Percentiles rank a stretch among this genome's conserved stretches.
Conservation (phyloP, 331 rosid genomes). For the Arachis monticola region DNA sequence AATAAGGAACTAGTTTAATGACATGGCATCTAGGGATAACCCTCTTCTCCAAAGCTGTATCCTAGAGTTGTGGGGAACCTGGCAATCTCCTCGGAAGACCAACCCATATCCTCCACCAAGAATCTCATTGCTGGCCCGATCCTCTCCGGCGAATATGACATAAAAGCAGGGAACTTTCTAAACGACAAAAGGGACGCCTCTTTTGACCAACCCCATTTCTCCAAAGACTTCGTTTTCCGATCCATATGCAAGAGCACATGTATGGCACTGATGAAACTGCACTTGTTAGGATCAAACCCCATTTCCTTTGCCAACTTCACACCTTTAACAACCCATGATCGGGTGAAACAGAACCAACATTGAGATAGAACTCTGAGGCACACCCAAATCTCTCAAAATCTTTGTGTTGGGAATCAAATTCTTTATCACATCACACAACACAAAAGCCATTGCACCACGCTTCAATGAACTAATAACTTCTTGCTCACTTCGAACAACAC, state of each 20-base stretch:
- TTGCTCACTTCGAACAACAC: neutral
- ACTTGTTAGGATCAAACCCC: slow-evolving; percentile 13
- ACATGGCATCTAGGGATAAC: slow-evolving; percentile 28
- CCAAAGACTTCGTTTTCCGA: slow-evolving; percentile 6
- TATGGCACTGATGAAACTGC: neutral
- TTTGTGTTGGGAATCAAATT: neutral
- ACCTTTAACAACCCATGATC: neutral
- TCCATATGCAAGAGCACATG: neutral
- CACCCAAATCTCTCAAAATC: neutral
- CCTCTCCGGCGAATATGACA: slow-evolving; percentile 30
- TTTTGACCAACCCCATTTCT: slow-evolving; percentile 37
- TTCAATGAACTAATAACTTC: neutral
- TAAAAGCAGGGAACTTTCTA: slow-evolving; percentile 13
- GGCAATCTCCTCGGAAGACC: slow-evolving; percentile 4
- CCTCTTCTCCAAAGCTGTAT: slow-evolving; percentile 29
- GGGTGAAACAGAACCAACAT: neutral
- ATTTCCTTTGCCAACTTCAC: slow-evolving; percentile 5
- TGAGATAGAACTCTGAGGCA: slow-evolving; percentile 1
- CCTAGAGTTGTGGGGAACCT: neutral
- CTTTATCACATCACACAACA: neutral
- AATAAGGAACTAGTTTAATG: neutral
- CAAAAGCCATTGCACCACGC: neutral
- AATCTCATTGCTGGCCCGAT: neutral
- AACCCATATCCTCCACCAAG: slow-evolving; percentile 30
- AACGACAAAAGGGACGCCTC: slow-evolving; percentile 31